Evolutionary conservation across 331 rosid genomes (phyloP).

Genomic region (Prunus yedoensis): DNA sequence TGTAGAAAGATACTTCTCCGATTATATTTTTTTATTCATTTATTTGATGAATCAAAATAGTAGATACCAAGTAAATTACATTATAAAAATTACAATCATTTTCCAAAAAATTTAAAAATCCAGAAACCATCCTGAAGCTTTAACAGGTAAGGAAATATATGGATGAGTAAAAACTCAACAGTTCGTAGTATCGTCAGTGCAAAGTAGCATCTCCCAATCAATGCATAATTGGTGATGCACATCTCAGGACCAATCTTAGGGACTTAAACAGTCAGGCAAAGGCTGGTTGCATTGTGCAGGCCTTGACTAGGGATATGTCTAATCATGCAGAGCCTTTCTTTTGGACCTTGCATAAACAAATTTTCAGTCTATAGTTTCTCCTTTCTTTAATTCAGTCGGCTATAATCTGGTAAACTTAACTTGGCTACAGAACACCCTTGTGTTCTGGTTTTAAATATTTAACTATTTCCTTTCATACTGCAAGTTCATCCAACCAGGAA

Average conservation of each 20-base stretch:
- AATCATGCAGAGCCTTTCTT: neutral
- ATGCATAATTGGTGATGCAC: neutral
- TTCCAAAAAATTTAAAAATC: neutral
- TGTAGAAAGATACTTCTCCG: conserved; percentile 6
- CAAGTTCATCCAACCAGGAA: conserved; percentile 3
- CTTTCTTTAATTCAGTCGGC: neutral
- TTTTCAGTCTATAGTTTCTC: neutral
- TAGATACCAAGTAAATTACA: neutral
- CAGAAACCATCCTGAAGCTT: neutral
- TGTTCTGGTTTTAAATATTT: neutral
- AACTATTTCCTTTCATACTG: neutral
- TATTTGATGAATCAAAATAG: neutral
- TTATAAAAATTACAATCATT: neutral
- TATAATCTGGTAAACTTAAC: neutral
- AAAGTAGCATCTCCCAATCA: too few species aligned
- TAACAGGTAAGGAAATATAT: too few species aligned
- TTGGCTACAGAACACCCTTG: neutral
- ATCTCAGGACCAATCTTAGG: neutral
- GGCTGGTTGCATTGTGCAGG: neutral
- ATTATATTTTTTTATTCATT: neutral
- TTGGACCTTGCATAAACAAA: neutral
- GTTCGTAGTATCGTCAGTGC: too few species aligned
- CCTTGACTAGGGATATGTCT: neutral
- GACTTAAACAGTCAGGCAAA: neutral
- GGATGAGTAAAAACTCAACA: too few species aligned